phyloP scores from a whole-genome alignment of 352 stramenopile species.

The Thalassiosira oceanica region DNA sequence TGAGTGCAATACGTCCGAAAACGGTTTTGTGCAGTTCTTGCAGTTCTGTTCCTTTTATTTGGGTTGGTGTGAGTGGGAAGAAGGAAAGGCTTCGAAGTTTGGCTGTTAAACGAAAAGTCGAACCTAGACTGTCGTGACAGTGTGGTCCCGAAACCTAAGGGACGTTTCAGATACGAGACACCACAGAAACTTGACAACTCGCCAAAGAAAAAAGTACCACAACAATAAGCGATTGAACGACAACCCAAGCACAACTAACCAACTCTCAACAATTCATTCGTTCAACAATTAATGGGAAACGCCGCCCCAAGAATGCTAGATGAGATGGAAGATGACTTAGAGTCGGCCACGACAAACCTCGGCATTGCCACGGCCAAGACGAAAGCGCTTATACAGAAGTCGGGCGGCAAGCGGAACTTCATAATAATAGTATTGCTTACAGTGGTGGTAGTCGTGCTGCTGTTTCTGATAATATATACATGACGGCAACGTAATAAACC shows the following conservation, averaged over 20 bases:
- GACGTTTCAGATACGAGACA: too few species aligned
- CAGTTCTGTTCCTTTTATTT: too few species aligned
- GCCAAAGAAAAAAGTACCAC: not conserved
- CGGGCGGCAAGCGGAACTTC: slow-evolving; percentile 72
- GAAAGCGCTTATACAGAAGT: slow-evolving; percentile 75
- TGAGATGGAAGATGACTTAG: slow-evolving; percentile 77
- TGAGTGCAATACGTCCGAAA: too few species aligned
- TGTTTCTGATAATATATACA: slow-evolving; percentile 74
- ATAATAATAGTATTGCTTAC: slow-evolving; percentile 60
- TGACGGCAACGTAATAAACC: too few species aligned
- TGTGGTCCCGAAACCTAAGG: too few species aligned
- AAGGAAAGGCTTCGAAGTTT: too few species aligned
- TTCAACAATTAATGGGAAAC: too few species aligned
- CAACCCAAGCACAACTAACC: not conserved
- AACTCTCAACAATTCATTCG: not conserved
- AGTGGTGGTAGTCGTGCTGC: slow-evolving; percentile 59
- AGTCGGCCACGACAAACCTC: slow-evolving; percentile 59
- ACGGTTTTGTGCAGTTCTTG: too few species aligned
- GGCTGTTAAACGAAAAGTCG: too few species aligned
- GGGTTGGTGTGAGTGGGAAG: too few species aligned
- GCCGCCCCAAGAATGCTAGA: slow-evolving; percentile 74
- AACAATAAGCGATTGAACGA: not conserved
- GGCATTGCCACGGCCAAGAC: slow-evolving; percentile 73
- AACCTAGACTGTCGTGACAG: too few species aligned
- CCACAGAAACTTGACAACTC: too few species aligned